Base-by-base conservation (phyloP, 1,284 basidiomycete genomes). In the Cutaneotrichosporon mucoides region DNA sequence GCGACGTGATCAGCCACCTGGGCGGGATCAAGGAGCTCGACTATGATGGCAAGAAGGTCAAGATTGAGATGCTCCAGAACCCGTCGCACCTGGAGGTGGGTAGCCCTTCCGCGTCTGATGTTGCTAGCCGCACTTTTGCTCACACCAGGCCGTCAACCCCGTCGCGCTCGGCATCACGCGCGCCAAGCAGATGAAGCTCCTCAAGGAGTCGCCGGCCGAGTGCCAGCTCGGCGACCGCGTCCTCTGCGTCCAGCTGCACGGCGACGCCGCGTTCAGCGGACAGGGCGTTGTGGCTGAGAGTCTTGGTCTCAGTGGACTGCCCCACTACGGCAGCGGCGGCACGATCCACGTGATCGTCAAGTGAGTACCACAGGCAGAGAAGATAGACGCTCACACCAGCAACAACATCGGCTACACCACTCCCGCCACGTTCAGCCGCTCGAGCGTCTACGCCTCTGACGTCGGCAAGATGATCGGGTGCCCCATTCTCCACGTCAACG, bases 251-350 rank as follows among this genome's bases (percentile, higher is more conserved):
- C 90, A 92, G 69, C 76, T 95, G 40, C 92, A 94, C 65, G 92
- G 92, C 0, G 92, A 94, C 73, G 90, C 89, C 1, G 90, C 88
- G 54, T 93, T 94, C 70, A 84, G 87, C 0, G 92, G 91, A 0
- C 92, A 94, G 75, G 92, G 92, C 3, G 83, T 94, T 5, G 84
- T 93, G n/a, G 91, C 90, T 83, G 92, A 94, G 74, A 83, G 84
- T 13, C 80, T 94, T 34, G 89, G 90, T 3, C 77, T 94, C 56
- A 90, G 88, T 68, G 88, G 90, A 69, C 76, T 92, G 46, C 92
- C 92, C 0, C 90, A 94, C 76, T 94, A 87, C 70, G 92, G 89
- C 0, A 89, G 87, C 59, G 92, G 92, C 1, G 92, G 92, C 36
- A 90, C 87, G 41, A 84, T 94, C 3, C 90, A 93, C 76, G 79